Evolutionary conservation across 1,139 yeast species (phyloP), one percentile per base, ranked within the genome.

Genomic region (Blastobotrys proliferans): DNA sequence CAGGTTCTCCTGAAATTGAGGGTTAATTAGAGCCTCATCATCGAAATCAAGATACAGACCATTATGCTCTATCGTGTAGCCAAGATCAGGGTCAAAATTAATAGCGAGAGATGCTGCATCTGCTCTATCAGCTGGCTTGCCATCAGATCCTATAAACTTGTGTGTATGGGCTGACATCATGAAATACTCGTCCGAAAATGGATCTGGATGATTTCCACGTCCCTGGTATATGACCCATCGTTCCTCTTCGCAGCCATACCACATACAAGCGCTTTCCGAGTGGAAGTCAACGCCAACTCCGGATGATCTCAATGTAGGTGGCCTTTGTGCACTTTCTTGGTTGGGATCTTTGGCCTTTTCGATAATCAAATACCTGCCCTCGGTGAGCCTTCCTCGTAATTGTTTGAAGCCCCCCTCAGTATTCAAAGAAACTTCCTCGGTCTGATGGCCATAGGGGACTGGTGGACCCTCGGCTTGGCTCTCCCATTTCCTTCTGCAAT

Each of bases 311-410:
- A 33, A 18, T 29, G 40, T 25, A 14, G 41, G 33, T 11, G 37
- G 29, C 9, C 29, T 27, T n/a, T 18, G 26, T 14, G 30, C 27
- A 2, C n/a, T 28, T 2, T 36, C 11, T 13, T 17, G 26, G 24
- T 8, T 6, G 33, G 17, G n/a, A n/a, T 22, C 35, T n/a, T 4
- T 17, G 10, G 6, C 16, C n/a, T 34, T 18, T 30, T 39, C 48
- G 34, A 41, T 18, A 28, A 46, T 42, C 31, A 53, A 45, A 38
- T 49, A 56, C 31, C 61, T 47, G 3, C 60, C 61, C 40, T 56
- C 61, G 19, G 61, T 56, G 21, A 55, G 45, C 3, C 40, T 45
- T 9, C 61, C 61, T 5, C 54, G 51, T 20, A 54, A 35, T 35
- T 41, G 45, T 44, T 55, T 56, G 45, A 32, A 55, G 2, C 60